phyloP scores from a whole-genome alignment of 768 basidiomycete species.

The Mycena vulgaris region DNA sequence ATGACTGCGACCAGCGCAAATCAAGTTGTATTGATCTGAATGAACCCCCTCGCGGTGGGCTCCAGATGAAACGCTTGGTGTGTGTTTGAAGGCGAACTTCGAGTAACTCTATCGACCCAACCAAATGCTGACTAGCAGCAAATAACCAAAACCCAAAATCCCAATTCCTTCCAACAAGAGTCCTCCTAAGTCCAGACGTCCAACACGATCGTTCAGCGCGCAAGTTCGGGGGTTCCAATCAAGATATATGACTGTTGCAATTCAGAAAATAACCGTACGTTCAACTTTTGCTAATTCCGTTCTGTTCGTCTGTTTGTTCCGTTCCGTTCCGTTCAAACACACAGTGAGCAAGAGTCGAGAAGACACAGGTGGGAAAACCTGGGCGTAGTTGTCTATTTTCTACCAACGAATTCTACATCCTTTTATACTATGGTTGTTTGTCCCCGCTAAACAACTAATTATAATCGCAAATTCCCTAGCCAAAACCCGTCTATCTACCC shows the following conservation, averaged over 20 bases:
- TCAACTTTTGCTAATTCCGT: neutral
- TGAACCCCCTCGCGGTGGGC: constrained; percentile 37
- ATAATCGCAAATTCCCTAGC: neutral
- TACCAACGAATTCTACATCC: no score
- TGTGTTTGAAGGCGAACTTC: neutral
- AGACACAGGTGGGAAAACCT: neutral
- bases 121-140: neutral
- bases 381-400: neutral
- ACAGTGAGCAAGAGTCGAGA: neutral
- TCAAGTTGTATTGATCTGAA: neutral
- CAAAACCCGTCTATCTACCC: no score
- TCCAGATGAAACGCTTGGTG: constrained; percentile 29
- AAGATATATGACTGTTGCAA: no score
- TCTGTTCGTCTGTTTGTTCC: neutral
- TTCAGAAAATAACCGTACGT: no score
- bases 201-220: no score
- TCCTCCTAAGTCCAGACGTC: neutral
- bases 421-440: neutral
- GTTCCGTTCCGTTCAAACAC: neutral
- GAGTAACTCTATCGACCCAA: neutral
- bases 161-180: neutral
- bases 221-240: no score
- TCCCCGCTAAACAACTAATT: neutral
- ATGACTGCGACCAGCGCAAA: constrained; percentile 22
- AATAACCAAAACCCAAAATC: neutral